phyloP scores from a whole-genome alignment of 179 eudicot genomes.

The Gypsophila paniculata region DNA sequence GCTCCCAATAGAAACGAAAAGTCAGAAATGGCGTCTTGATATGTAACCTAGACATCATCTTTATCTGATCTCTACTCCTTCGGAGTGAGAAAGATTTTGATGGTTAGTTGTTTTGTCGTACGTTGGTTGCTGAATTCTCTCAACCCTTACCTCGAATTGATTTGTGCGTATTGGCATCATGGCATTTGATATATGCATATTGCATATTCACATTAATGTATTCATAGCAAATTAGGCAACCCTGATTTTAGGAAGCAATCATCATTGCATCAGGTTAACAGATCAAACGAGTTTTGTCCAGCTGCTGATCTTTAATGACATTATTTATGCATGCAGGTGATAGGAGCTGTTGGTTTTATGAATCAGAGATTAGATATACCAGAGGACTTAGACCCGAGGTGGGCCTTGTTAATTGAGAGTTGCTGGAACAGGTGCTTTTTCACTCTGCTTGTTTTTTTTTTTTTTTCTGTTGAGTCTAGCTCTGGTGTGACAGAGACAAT shows the following conservation, averaged over 20 bases:
- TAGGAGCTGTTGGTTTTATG: conserved; percentile 98
- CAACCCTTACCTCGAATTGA: no score
- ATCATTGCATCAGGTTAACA: conserved; percentile 4
- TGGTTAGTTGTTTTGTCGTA: neutral
- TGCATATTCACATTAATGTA: neutral
- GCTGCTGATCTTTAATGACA: conserved; percentile 3
- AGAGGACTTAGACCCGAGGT: conserved; percentile 66
- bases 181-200: neutral
- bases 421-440: conserved; percentile 74
- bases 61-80: neutral
- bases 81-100: neutral
- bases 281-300: neutral
- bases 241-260: neutral
- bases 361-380: conserved; percentile 90
- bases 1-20: no score
- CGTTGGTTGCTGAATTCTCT: neutral
- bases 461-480: neutral
- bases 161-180: no score
- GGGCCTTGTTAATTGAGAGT: conserved; percentile 80
- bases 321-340: conserved; percentile 47
- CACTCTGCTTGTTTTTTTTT: conserved; percentile 1
- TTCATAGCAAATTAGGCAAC: neutral
- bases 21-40: neutral
- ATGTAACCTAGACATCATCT: neutral
- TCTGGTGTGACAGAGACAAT: neutral